Conservation (phyloP, 1,284 basidiomycete genomes). For the Fomitopsis palustris region DNA sequence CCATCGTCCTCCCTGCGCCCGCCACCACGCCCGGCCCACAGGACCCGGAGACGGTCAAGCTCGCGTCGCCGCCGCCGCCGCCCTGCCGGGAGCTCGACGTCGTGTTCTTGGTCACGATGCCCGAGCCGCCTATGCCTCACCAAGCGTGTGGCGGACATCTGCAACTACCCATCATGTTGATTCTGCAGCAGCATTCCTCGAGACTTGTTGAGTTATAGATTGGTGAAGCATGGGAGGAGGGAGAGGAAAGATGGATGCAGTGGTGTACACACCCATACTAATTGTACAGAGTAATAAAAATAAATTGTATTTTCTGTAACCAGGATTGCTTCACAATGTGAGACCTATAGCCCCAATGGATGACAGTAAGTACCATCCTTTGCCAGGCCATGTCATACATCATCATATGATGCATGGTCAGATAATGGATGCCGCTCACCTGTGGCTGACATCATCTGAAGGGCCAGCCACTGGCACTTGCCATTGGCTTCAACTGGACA, state of each 20-base stretch:
- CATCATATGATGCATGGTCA: too few relatives aligned
- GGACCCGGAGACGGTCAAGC: not conserved
- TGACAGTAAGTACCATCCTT: too few relatives aligned
- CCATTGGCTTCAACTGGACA: too few relatives aligned
- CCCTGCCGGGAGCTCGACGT: conserved; percentile 10
- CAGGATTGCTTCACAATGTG: too few relatives aligned
- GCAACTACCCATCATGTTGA: not conserved
- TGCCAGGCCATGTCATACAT: too few relatives aligned
- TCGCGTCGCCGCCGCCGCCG: not conserved
- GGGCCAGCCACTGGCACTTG: too few relatives aligned
- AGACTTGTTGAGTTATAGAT: not conserved
- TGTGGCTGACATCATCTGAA: too few relatives aligned
- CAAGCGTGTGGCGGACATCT: not conserved
- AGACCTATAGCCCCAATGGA: too few relatives aligned
- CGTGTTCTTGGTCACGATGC: conserved; percentile 20
- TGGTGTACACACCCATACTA: too few relatives aligned
- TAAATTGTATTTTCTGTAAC: too few relatives aligned
- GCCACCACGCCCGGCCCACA: conserved; percentile 1
- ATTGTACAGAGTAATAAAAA: too few relatives aligned
- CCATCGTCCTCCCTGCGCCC: conserved; percentile 8
- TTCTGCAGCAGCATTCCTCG: not conserved
- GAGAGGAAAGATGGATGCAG: not conserved
- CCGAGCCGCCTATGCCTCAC: conserved; percentile 11
- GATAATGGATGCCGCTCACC: too few relatives aligned
- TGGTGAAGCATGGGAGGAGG: not conserved